Evolutionary conservation across 306 rosid genomes (phyloP), one percentile per base, ranked within the genome.

Genomic region (Medicago lupulina): DNA sequence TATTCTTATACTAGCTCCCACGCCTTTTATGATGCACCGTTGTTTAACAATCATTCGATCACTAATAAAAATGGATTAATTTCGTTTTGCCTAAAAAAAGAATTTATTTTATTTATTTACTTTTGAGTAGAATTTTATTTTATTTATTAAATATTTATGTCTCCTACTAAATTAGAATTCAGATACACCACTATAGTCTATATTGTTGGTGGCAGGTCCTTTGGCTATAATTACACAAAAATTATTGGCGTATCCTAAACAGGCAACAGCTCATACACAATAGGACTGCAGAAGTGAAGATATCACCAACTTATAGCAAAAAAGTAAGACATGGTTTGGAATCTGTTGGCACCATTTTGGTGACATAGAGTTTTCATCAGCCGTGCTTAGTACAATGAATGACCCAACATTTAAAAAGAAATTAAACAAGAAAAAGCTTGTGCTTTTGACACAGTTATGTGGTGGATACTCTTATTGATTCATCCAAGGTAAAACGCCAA

Each of bases 311-410:
- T 79, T 70, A 18, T 61, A 8, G 65, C 7, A 49, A 76, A 43
- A 36, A 23, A 25, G 64, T 19, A 12, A 72, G 73, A 71, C 76
- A 80, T 19, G 70, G 9, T 40, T 66, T 3, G 14, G 53, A n/a
- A 43, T 36, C 11, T 31, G 80, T 76, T 76, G 54, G 54, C 66
- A 6, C 57, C 67, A 17, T 76, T 80, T 80, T 60, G 14, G 59
- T 63, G 86, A 50, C 2, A n/a, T 41, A 55, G 61, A 31, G 71
- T 64, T 75, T 71, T 79, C 71, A 36, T 53, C 61, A 57, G n/a
- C 54, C 70, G 15, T 23, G 80, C 60, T 0, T 41, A 21, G 62
- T 62, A 76, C 25, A 62, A 50, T 60, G 34, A 74, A 62, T 50
- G 31, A 74, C 69, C 6, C 3, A 31, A 31, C 58, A 50, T 58